Conservation (phyloP, 768 basidiomycete genomes). For the Boletus coccyginus region DNA sequence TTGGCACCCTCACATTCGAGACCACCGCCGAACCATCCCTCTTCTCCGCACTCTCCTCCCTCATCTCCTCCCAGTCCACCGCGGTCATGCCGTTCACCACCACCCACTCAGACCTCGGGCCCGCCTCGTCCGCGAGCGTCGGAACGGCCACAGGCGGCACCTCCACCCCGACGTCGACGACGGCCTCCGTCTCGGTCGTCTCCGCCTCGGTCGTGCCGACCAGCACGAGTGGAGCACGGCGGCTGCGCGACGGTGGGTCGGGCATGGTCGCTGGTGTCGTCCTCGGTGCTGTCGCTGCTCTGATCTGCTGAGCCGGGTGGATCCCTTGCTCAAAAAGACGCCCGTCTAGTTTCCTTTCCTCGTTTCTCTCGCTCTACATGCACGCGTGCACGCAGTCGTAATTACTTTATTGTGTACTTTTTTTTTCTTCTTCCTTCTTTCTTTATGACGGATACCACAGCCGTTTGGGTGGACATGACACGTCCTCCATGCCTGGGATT, state of each 20-base stretch:
- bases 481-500: no score
- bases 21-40: constrained; percentile 20
- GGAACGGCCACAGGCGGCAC: no score
- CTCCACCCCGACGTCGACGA: no score
- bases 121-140: no score
- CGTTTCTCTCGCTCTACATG: background rate
- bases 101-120: background rate
- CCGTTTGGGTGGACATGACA: no score
- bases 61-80: constrained; percentile 28
- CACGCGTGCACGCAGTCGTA: background rate
- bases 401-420: background rate
- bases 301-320: background rate
- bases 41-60: constrained; percentile 22
- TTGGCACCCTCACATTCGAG: constrained; percentile 20
- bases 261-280: background rate
- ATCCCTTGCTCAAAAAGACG: background rate
- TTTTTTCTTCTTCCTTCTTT: no score
- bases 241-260: no score
- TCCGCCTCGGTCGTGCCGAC: no score
- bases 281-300: background rate
- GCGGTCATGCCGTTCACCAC: constrained; percentile 8
- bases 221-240: no score
- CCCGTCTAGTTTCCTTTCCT: no score
- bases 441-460: no score
- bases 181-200: no score